phyloP scores from a whole-genome alignment of 1,284 basidiomycete genomes.

The Fereydounia khargensis region DNA sequence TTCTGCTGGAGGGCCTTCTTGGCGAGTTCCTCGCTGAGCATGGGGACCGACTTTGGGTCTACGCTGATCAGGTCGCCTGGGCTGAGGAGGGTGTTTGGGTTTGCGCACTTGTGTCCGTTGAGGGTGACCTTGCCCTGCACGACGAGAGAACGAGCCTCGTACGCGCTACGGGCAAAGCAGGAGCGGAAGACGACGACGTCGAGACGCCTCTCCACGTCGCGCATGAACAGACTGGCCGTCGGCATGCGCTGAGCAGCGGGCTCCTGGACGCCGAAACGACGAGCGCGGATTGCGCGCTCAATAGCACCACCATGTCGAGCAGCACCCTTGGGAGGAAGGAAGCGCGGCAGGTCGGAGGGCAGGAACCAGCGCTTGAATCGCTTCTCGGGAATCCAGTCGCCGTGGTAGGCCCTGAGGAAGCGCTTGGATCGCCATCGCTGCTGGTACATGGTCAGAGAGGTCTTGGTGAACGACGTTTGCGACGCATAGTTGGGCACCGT shows the following conservation, averaged over 20 bases:
- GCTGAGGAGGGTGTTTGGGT: slow-evolving; percentile 84
- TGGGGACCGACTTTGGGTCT: slow-evolving; percentile 75
- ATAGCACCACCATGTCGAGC: slow-evolving; percentile 17
- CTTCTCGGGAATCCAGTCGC: slow-evolving; percentile 88
- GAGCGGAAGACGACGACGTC: slow-evolving; percentile 88
- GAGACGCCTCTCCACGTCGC: slow-evolving; percentile 78
- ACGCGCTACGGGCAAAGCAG: slow-evolving; percentile 86
- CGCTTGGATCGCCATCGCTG: slow-evolving; percentile 88
- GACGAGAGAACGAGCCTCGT: slow-evolving; percentile 81
- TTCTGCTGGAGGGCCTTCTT: slow-evolving; percentile 26
- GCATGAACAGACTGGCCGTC: slow-evolving; percentile 46
- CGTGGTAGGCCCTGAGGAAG: slow-evolving; percentile 90
- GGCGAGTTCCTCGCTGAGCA: slow-evolving; percentile 59
- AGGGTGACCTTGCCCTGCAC: slow-evolving; percentile 82
- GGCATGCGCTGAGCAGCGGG: slow-evolving; percentile 35
- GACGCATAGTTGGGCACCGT: slow-evolving; percentile 41
- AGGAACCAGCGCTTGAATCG: slow-evolving; percentile 95
- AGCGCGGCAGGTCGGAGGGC: slow-evolving; percentile 79
- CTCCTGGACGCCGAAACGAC: slow-evolving; percentile 1
- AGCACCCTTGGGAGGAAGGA: slow-evolving; percentile 60
- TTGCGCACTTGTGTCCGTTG: slow-evolving; percentile 78
- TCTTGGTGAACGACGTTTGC: slow-evolving; percentile 66
- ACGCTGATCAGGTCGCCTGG: slow-evolving; percentile 93
- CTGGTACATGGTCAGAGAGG: slow-evolving; percentile 75
- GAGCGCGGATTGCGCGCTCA: slow-evolving; percentile 14